Evolutionary conservation across 2,329 filamentous ascomycete genomes (phyloP), one percentile per base, ranked within the genome.

Genomic region (Waltergamsia citrina): DNA sequence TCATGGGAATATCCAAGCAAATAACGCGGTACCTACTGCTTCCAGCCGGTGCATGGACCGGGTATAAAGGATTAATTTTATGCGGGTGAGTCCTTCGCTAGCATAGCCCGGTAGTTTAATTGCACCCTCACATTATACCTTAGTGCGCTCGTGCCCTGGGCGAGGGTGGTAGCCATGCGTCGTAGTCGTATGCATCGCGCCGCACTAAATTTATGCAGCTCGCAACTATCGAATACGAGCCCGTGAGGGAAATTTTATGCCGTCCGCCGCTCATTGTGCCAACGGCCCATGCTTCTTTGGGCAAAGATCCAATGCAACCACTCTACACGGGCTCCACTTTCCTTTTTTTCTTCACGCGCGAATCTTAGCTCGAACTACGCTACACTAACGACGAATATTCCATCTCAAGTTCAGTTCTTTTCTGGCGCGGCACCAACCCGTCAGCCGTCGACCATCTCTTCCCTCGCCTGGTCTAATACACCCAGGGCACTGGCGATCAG

Each of bases 71-170:
- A 43, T 39, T 43, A 39, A 41, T 48, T 48, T 50, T 48, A 51
- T 50, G 48, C 48, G 46, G 45, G 37, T 45, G 48, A 32, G 45
- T 41, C 46, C 44, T 34, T 12, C 17, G 6, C 20, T 6, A 17
- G 15, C 15, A 30, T n/a, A n/a, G n/a, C 28, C 15, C 25, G 25
- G 6, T 17, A 30, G 8, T 30, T 30, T 30, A n/a, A 30, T 30
- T 30, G 28, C 28, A 6, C 17, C 28, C 28, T 30, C n/a, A 17
- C 28, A 30, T 12, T 15, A 27, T n/a, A 15, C 25, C 25, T 27
- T n/a, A n/a, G n/a, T n/a, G n/a, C n/a, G n/a, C n/a, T n/a, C n/a
- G 22, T 24, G 12, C 16, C 12, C 12, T 6, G 16, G 25, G 25
- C 6, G 16, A 24, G 22, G 22, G 22, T 24, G 22, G 22, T 24